Base-by-base conservation (phyloP, 2,329 filamentous ascomycete species). In the Simplicillium aogashimaense region DNA sequence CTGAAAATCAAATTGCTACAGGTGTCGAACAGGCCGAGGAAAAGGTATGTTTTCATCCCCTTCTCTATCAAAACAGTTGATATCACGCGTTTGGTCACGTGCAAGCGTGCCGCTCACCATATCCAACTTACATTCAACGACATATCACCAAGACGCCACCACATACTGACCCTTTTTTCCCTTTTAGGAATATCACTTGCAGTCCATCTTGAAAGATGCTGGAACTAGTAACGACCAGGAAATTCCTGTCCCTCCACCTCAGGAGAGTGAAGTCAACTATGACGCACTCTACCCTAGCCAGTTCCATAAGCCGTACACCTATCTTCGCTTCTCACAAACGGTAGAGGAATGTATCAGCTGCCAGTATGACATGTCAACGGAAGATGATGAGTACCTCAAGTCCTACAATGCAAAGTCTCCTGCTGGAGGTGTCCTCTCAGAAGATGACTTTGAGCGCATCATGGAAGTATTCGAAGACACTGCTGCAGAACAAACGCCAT, bases 21-120 rank as follows among this genome's bases (percentile, higher is more conserved):
- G 92, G 92, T 65, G 92, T 98, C 54, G 92, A 98, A 66, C 89
- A 94, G 61, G 86, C 81, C 49, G 92, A 98, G 67, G 89, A 97
- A 78, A 90, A 90, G 69, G 92, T 95, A 66, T 79, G 88, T 86
- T 47, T 49, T 50, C 48, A n/a, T n/a, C 50, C 30, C 53, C 52
- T 45, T 50, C 44, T 45, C 45, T 41, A 51, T 46, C 40, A 45
- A 50, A 47, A 41, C 48, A 48, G 52, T 50, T 53, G 55, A 63
- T 60, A 62, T 71, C 70, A 74, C 70, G 70, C 74, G 70, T 16
- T 18, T 0, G 0, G 3, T 39, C 70, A 69, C 63, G 64, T 74
- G 70, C 20, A 25, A 25, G 5, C 20, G 6, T 25, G 20, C 20
- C 5, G 20, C 20, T 25, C 20, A 25, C 20, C 20, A 25, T 25